Percentiles rank a stretch among this genome's conserved stretches.
Evolutionary conservation across 148 eudicot genomes (phyloP).

Genomic region (Dysphania ambrosioides): DNA sequence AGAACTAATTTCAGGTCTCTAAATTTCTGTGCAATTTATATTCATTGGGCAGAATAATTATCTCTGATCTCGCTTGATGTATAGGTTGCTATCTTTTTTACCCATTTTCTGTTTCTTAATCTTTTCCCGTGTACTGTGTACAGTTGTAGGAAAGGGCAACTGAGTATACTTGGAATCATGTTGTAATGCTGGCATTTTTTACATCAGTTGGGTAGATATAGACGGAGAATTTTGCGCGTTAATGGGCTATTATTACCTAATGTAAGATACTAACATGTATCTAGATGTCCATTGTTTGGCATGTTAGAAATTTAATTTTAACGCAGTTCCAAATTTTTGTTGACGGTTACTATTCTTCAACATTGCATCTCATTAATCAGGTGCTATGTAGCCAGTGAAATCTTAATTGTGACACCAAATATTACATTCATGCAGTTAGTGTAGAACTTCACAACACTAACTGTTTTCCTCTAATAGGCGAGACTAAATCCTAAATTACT

Average conservation of each 20-base stretch:
- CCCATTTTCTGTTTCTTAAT: neutral
- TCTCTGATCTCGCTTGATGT: neutral
- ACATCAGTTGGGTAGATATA: neutral
- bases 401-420: neutral
- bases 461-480: no score
- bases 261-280: neutral
- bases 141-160: neutral
- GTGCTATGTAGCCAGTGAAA: neutral
- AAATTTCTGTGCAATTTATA: neutral
- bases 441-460: no score
- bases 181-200: neutral
- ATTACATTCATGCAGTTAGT: no score
- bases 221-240: neutral
- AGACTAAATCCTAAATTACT: no score
- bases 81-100: neutral
- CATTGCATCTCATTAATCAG: neutral
- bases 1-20: conserved; percentile 14
- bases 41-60: neutral
- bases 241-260: neutral
- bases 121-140: neutral
- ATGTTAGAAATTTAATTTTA: neutral
- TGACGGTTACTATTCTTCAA: neutral
- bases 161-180: neutral
- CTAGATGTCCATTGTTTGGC: no score
- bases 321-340: neutral